These are phyloP conservation scores for Dissophora globulifera DNA, from an alignment of 192 early-diverging fungal species.

Conservation along the genomic window DNA sequence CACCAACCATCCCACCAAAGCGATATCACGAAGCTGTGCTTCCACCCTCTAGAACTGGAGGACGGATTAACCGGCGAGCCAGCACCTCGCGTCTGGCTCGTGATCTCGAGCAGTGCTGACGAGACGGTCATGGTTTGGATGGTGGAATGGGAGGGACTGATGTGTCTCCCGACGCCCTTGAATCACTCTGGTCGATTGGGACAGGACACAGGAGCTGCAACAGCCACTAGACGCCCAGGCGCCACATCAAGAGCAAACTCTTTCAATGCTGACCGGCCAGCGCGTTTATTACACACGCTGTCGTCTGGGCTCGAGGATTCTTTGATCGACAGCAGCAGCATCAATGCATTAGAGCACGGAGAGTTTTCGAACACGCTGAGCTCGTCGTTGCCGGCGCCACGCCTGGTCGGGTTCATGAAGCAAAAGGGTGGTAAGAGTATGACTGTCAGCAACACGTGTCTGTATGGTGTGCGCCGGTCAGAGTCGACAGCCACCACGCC, in stretches of 20 bases:
- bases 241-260: too few relatives aligned
- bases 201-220: background rate
- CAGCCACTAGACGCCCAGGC: background rate
- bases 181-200: background rate
- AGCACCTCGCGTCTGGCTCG: conserved; percentile 43
- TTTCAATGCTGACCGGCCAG: background rate
- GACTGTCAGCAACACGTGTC: conserved; percentile 28
- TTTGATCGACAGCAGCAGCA: background rate
- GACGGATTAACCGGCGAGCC: conserved; percentile 47
- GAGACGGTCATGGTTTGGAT: conserved; percentile 53
- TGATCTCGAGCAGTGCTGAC: conserved; percentile 36
- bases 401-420: conserved; percentile 46
- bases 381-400: conserved; percentile 40
- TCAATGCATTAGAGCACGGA: background rate
- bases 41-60: conserved; percentile 45
- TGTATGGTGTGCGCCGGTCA: conserved; percentile 37
- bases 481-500: conserved; percentile 20
- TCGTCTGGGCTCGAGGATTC: background rate
- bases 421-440: conserved; percentile 45
- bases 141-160: conserved; percentile 47
- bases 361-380: conserved; percentile 17
- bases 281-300: background rate
- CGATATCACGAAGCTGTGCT: conserved; percentile 33
- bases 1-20: conserved; percentile 47
- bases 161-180: conserved; percentile 12